A percentile compares a stretch with the other conserved stretches of the same genome.
Evolutionary conservation across 1,284 basidiomycete genomes (phyloP).

Genomic region (Fomitopsis betulina): DNA sequence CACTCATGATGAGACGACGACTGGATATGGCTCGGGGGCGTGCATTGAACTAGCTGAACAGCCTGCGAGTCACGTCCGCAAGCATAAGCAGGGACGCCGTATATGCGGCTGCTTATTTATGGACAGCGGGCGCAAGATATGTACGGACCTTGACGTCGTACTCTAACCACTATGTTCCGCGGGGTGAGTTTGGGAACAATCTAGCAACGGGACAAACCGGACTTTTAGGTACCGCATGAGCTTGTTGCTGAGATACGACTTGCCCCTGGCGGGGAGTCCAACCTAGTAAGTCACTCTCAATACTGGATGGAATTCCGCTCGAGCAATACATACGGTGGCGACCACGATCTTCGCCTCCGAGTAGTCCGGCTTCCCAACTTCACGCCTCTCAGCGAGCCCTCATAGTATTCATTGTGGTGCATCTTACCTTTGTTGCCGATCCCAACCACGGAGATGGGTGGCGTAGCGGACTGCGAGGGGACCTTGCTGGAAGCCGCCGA

Average conservation of each 20-base stretch:
- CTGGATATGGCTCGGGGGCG: too few species aligned
- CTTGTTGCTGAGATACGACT: slow-evolving; percentile 84
- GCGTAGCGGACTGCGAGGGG: slow-evolving; percentile 65
- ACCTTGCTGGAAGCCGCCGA: slow-evolving; percentile 62
- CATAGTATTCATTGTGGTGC: not conserved
- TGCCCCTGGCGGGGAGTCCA: slow-evolving; percentile 79
- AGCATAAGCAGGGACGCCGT: too few species aligned
- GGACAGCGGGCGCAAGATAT: not conserved
- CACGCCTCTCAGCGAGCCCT: not conserved
- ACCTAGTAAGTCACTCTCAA: slow-evolving; percentile 39
- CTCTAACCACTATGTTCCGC: slow-evolving; percentile 81
- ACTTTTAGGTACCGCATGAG: slow-evolving; percentile 79
- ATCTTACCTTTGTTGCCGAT: slow-evolving; percentile 73
- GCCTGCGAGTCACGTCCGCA: too few species aligned
- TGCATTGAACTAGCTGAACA: too few species aligned
- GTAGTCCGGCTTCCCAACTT: slow-evolving; percentile 95
- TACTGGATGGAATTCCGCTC: not conserved
- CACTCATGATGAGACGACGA: not conserved
- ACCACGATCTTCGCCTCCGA: slow-evolving; percentile 98
- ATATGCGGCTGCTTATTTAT: too few species aligned
- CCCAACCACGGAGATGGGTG: slow-evolving; percentile 73
- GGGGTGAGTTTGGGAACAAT: slow-evolving; percentile 2
- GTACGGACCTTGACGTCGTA: slow-evolving; percentile 85
- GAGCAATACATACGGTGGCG: slow-evolving; percentile 72
- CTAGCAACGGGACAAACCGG: slow-evolving; percentile 13